Percentiles rank a stretch among this genome's conserved stretches.
Evolutionary conservation across 2,329 filamentous ascomycete species (phyloP).

Genomic region (Botrytis fragariae): DNA sequence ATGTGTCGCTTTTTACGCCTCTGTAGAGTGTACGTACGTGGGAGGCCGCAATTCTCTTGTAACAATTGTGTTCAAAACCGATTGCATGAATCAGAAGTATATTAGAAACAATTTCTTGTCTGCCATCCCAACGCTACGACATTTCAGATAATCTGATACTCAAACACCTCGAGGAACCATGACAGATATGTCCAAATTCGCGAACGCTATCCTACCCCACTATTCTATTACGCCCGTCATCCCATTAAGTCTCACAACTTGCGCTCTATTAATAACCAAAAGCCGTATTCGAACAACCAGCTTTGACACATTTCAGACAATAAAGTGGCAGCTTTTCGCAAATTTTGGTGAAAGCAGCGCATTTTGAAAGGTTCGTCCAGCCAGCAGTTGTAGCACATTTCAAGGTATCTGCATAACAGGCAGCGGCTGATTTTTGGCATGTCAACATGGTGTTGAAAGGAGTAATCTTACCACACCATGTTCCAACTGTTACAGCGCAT

Average conservation of each 20-base stretch:
- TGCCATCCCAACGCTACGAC: conserved; percentile 11
- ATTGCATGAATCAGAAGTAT: conserved; percentile 9
- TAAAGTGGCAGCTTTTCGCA: conserved; percentile 17
- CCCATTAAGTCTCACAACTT: background rate
- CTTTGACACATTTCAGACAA: conserved; percentile 3
- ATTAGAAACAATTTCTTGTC: conserved; percentile 3
- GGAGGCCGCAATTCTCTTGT: background rate
- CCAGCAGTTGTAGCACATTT: conserved; percentile 11
- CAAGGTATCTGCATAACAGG: conserved; percentile 11
- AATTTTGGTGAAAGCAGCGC: conserved; percentile 5
- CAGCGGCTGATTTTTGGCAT: conserved; percentile 18
- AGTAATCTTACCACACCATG: conserved; percentile 15
- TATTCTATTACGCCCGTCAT: background rate
- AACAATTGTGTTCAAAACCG: background rate
- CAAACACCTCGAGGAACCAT: background rate
- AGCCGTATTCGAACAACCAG: conserved; percentile 7
- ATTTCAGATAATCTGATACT: background rate
- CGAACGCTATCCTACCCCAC: background rate
- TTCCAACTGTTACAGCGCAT: conserved; percentile 11
- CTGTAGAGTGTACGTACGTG: background rate
- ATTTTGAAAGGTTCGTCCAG: background rate
- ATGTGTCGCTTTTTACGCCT: background rate
- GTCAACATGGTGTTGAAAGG: conserved; percentile 5
- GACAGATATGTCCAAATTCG: background rate
- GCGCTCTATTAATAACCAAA: conserved; percentile 7